These are phyloP conservation scores for Dillenia turbinata DNA, from an alignment of 164 flowering plant genomes.

Conservation along the genomic window DNA sequence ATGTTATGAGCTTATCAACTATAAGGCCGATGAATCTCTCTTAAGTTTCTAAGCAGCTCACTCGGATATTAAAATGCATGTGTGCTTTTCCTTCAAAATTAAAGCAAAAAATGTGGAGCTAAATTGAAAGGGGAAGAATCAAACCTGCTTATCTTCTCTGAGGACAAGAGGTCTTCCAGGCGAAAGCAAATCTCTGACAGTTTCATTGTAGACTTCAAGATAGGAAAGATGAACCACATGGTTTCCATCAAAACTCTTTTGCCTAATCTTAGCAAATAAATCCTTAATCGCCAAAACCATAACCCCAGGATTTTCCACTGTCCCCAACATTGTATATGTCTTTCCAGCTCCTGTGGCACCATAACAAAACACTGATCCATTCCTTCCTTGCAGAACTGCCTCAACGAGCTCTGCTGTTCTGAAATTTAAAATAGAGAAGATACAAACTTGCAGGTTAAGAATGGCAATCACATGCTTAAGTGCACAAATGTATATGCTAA, in stretches of 20 bases:
- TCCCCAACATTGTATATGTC: constrained; percentile 93
- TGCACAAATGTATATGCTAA: no score
- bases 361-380: constrained; percentile 93
- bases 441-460: no score
- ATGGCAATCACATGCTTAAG: no score
- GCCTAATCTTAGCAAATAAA: constrained; percentile 71
- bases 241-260: constrained; percentile 82
- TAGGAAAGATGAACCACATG: constrained; percentile 92
- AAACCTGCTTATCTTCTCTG: constrained; percentile 93
- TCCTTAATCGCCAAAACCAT: constrained; percentile 97
- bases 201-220: constrained; percentile 94
- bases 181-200: constrained; percentile 80
- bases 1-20: no score
- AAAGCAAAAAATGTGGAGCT: neutral
- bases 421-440: constrained; percentile 19
- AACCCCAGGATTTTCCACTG: constrained; percentile 84
- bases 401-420: constrained; percentile 90
- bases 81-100: neutral
- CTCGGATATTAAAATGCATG: no score
- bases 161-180: constrained; percentile 94
- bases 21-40: no score
- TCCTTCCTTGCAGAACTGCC: constrained; percentile 82
- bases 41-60: no score
- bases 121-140: neutral
- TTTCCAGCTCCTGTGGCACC: constrained; percentile 99